Percentiles rank a stretch among this genome's conserved stretches.
Conservation (phyloP, 345 rosid species). For the Corchorus capsularis region DNA sequence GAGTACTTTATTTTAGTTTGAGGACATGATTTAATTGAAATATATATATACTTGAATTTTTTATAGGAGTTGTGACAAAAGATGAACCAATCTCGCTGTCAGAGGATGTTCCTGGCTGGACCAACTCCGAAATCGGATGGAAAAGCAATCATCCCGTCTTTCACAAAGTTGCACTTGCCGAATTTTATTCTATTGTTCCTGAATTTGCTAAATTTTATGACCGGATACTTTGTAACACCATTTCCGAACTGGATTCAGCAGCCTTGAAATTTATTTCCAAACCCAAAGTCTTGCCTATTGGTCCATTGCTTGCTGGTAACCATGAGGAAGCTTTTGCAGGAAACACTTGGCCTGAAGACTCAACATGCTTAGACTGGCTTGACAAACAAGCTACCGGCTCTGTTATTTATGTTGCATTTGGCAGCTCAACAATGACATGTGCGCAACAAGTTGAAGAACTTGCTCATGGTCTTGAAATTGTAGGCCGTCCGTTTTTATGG, state of each 20-base stretch:
- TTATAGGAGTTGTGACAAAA: no score
- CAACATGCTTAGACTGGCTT: conserved; percentile 41
- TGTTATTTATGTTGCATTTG: conserved; percentile 53
- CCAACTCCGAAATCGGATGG: no score
- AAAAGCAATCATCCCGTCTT: no score
- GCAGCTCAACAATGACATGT: conserved; percentile 29
- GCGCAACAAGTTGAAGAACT: conserved; percentile 40
- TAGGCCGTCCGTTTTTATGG: conserved; percentile 34
- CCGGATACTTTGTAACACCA: conserved; percentile 10
- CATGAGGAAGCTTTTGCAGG: background rate
- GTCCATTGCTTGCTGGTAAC: conserved; percentile 29
- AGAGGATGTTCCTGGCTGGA: no score
- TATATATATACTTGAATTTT: no score
- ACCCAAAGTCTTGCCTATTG: conserved; percentile 26
- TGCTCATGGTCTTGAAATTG: conserved; percentile 34
- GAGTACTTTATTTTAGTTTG: no score
- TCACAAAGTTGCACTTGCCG: no score
- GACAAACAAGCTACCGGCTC: conserved; percentile 37
- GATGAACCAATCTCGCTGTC: no score
- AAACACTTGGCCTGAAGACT: conserved; percentile 36
- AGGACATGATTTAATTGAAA: no score
- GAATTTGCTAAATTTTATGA: no score
- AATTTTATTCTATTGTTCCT: no score
- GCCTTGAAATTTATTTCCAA: conserved; percentile 14
- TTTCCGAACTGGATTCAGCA: conserved; percentile 3